Percentiles rank a stretch among this genome's conserved stretches.
These are phyloP conservation scores for Axilococcus clingmanii DNA, from an alignment of 139 green algal species.

Conservation along the genomic window DNA sequence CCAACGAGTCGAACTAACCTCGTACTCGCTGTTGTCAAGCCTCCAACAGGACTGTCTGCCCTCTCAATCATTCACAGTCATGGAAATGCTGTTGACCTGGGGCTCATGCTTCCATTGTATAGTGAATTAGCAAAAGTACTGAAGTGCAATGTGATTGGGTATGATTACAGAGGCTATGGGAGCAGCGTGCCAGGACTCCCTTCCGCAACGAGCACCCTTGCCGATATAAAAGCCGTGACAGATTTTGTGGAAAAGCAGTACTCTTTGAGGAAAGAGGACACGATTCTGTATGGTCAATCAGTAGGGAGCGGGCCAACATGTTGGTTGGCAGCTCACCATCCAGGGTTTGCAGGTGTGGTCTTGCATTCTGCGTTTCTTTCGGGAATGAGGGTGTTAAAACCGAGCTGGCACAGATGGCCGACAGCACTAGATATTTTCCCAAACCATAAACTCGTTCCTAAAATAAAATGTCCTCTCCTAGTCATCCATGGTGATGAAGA, in stretches of 20 bases:
- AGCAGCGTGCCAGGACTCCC: conserved; percentile 33
- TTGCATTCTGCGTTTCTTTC: conserved; percentile 82
- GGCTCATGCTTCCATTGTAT: conserved; percentile 78
- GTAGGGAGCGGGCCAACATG: conserved; percentile 48
- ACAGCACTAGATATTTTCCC: conserved; percentile 68
- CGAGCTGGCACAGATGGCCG: conserved; percentile 60
- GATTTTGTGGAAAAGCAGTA: conserved; percentile 15
- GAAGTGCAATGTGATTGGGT: conserved; percentile 67
- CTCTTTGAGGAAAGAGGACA: conserved; percentile 27
- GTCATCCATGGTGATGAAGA: conserved; percentile 61
- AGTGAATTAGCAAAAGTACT: conserved; percentile 41
- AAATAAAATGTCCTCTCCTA: conserved; percentile 43
- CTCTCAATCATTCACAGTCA: conserved; percentile 79
- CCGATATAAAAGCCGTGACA: conserved; percentile 26
- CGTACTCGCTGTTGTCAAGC: conserved; percentile 5
- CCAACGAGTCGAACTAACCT: not conserved
- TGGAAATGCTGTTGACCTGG: conserved; percentile 89
- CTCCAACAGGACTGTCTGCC: conserved; percentile 22
- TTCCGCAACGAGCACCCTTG: conserved; percentile 23
- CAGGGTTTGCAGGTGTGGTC: conserved; percentile 63
- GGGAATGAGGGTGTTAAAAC: conserved; percentile 78
- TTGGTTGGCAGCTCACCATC: conserved; percentile 33
- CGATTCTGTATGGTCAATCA: conserved; percentile 85
- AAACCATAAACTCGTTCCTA: conserved; percentile 59
- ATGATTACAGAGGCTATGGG: conserved; percentile 80